Evolutionary conservation across 2,329 filamentous ascomycete genomes (phyloP), one percentile per base, ranked within the genome.

Genomic region (Fusarium tuaranense): DNA sequence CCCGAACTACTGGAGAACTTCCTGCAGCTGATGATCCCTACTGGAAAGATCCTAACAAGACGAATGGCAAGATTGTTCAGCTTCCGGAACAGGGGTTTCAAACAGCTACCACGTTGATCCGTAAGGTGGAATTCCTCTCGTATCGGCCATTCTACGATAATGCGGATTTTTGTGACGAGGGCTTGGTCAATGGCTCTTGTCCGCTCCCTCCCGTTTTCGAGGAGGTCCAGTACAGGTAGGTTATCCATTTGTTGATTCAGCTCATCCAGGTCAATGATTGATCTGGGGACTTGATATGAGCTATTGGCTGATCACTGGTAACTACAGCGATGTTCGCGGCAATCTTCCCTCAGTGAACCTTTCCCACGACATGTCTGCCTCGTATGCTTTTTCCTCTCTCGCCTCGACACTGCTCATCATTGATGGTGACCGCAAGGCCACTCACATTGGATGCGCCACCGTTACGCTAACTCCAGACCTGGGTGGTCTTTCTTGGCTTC

Each of bases 331-430:
- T 62, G 73, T 83, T 12, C 48, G 48, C 16, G 78, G 86, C 76
- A 81, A 81, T 12, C 86, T 97, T 44, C 94, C 93, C 4, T 92
- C 93, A 2, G 92, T 98, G 80, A 92, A 90, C 64, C 84, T 98
- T 36, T 87, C 88, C 34, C 91, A 95, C 82, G 88, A 94, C 71
- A 93, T 98, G 82, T 87, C 88, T 74, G 94, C 94, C n/a, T 90
- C 91, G 0, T 99, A 98, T 82, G 90, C 94, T 6, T 98, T 99
- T 80, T 89, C 94, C 2, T 96, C 95, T 2, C 91, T 98, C 73
- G 88, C 91, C 8, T 88, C 94, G 10, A 94, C 91, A 0, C 87
- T 98, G 59, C 84, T 90, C 66, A 88, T 98, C 67, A 90, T 93
- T 69, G 93, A 95, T 64, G 95, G 95, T 73, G 92, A 97, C 80